Conservation (phyloP, 2,329 filamentous ascomycete genomes). For the Aureobasidium leucospermi region DNA sequence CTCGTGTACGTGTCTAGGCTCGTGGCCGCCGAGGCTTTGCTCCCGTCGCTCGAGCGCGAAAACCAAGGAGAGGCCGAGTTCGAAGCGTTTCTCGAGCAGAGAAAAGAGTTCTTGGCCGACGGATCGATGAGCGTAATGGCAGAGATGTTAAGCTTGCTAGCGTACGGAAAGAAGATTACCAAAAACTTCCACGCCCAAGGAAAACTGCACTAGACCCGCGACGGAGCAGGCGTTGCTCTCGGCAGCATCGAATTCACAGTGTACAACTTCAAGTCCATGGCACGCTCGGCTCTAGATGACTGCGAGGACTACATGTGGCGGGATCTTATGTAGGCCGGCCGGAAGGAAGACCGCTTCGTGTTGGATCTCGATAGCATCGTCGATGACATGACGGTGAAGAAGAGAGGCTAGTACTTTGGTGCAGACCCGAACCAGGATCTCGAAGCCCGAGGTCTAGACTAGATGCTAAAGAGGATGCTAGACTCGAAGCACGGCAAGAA, state of each 20-base stretch:
- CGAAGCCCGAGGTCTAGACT: neutral
- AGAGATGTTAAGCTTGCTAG: conserved; percentile 20
- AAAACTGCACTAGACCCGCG: conserved; percentile 16
- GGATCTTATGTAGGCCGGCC: neutral
- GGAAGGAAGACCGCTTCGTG: neutral
- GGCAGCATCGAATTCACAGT: conserved; percentile 17
- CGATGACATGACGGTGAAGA: conserved; percentile 19
- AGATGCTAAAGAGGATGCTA: conserved; percentile 1
- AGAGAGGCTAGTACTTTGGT: conserved; percentile 19
- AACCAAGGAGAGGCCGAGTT: conserved; percentile 17
- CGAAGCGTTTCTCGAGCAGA: conserved; percentile 16
- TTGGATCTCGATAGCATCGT: conserved; percentile 17
- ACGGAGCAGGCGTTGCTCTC: conserved; percentile 18
- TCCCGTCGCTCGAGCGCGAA: conserved; percentile 15
- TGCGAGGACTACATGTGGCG: neutral
- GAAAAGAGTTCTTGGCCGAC: conserved; percentile 19
- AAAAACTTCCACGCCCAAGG: conserved; percentile 18
- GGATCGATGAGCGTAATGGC: conserved; percentile 21
- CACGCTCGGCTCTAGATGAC: conserved; percentile 1
- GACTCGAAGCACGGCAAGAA: neutral
- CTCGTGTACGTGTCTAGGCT: conserved; percentile 12
- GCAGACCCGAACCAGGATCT: neutral
- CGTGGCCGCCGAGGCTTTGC: conserved; percentile 18
- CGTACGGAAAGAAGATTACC: conserved; percentile 19
- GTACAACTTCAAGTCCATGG: conserved; percentile 17